phyloP scores from a whole-genome alignment of 75 land plant genomes.

The Larix kaempferi region DNA sequence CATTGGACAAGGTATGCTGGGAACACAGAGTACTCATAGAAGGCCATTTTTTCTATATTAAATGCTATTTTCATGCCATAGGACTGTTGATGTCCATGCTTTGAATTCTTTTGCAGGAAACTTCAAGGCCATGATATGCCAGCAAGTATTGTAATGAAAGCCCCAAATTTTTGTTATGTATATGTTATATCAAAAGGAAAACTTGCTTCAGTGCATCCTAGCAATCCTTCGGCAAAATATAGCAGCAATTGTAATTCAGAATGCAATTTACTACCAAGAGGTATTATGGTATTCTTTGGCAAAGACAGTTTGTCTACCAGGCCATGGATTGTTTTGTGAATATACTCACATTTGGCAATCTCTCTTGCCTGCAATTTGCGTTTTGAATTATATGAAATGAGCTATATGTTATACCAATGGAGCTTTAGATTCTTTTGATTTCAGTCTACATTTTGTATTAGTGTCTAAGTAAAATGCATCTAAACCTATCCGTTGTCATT shows the following conservation, averaged over 20 bases:
- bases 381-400: background rate
- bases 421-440: background rate
- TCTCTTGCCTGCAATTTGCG: background rate
- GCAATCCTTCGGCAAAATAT: background rate
- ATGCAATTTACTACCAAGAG: background rate
- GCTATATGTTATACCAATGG: background rate
- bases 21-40: no score
- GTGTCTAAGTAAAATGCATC: background rate
- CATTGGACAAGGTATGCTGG: no score
- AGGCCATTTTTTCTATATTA: no score
- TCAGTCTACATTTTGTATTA: background rate
- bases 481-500: background rate
- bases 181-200: constrained; percentile 48
- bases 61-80: no score
- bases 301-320: background rate
- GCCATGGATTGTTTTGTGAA: no score
- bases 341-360: background rate
- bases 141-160: constrained; percentile 19
- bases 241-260: background rate
- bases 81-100: no score
- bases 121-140: constrained; percentile 36
- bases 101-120: constrained; percentile 18
- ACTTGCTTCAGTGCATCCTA: constrained; percentile 10
- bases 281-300: background rate
- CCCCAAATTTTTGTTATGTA: constrained; percentile 45